Conservation (phyloP, 2,329 filamentous ascomycete genomes). For the Neospermospora avenae region DNA sequence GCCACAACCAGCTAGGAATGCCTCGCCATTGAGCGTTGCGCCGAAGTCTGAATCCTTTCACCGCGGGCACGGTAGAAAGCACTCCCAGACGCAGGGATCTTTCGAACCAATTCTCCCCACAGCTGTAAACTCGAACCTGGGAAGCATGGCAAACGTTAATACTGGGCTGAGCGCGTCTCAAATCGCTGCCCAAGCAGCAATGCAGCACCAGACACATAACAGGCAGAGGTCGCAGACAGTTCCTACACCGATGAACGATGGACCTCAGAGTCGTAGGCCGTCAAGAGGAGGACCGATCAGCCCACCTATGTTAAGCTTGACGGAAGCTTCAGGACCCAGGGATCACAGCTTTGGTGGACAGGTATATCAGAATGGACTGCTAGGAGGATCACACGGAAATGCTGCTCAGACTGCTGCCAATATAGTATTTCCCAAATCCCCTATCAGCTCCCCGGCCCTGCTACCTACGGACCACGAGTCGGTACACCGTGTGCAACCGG, state of each 20-base stretch:
- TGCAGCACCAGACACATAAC: constrained; percentile 53
- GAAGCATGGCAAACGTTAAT: constrained; percentile 35
- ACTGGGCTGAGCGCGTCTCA: constrained; percentile 61
- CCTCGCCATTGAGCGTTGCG: constrained; percentile 44
- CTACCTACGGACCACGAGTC: constrained; percentile 37
- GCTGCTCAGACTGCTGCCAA: constrained; percentile 71
- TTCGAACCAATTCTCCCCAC: constrained; percentile 73
- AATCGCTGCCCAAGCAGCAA: constrained; percentile 76
- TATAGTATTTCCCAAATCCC: constrained; percentile 62
- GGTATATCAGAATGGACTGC: constrained; percentile 57
- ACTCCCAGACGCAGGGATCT: constrained; percentile 71
- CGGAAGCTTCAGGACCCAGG: constrained; percentile 60
- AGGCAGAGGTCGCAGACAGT: constrained; percentile 74
- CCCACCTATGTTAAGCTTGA: constrained; percentile 61
- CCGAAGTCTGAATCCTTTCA: constrained; percentile 35
- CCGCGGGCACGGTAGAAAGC: constrained; percentile 55
- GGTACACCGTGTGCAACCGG: constrained; percentile 38
- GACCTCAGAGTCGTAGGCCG: constrained; percentile 26
- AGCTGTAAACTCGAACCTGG: constrained; percentile 39
- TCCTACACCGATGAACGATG: constrained; percentile 45
- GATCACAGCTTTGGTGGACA: constrained; percentile 50
- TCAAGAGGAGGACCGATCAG: constrained; percentile 50
- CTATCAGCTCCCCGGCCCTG: constrained; percentile 33
- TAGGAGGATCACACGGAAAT: constrained; percentile 57
- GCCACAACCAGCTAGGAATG: constrained; percentile 30